A percentile compares a stretch with the other conserved stretches of the same genome.
These are phyloP conservation scores for Gloeopeniophorella convolvens DNA, from an alignment of 768 basidiomycete genomes.

Conservation along the genomic window DNA sequence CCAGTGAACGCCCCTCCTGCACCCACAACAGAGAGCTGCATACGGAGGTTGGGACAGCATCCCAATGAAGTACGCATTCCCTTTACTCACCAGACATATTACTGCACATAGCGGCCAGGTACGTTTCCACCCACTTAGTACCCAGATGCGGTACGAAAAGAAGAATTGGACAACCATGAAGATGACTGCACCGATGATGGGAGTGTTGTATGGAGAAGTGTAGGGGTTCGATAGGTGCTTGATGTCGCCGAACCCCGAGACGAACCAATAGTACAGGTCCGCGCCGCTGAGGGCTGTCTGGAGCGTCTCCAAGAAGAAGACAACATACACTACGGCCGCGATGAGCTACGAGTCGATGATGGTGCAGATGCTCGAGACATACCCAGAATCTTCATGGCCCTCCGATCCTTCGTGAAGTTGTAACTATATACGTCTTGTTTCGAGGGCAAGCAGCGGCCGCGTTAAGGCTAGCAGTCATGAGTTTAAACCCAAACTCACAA, in stretches of 20 bases:
- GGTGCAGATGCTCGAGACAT: background rate
- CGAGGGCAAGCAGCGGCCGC: background rate
- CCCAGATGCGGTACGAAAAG: constrained; percentile 3
- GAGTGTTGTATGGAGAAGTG: constrained; percentile 17
- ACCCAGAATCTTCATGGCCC: background rate
- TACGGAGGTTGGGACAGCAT: too few species aligned
- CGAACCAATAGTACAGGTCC: constrained; percentile 27
- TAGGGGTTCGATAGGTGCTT: constrained; percentile 16
- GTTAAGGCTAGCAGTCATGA: background rate
- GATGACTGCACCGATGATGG: constrained; percentile 1
- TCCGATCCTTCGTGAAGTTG: constrained; percentile 5
- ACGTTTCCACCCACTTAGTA: background rate
- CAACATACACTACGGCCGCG: constrained; percentile 19
- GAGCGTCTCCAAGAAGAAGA: constrained; percentile 24
- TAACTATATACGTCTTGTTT: constrained; percentile 12
- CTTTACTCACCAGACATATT: constrained; percentile 5
- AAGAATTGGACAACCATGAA: constrained; percentile 1
- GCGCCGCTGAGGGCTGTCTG: constrained; percentile 25
- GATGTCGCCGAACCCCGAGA: constrained; percentile 26
- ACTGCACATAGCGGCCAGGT: background rate
- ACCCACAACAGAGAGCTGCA: too few species aligned
- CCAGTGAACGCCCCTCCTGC: too few species aligned
- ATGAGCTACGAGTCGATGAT: background rate
- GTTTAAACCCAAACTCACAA: constrained; percentile 21
- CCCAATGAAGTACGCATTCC: background rate